A percentile compares a stretch with the other conserved stretches of the same genome.
Conservation (phyloP, 1,284 basidiomycete species). For the Marasmius oreades region DNA sequence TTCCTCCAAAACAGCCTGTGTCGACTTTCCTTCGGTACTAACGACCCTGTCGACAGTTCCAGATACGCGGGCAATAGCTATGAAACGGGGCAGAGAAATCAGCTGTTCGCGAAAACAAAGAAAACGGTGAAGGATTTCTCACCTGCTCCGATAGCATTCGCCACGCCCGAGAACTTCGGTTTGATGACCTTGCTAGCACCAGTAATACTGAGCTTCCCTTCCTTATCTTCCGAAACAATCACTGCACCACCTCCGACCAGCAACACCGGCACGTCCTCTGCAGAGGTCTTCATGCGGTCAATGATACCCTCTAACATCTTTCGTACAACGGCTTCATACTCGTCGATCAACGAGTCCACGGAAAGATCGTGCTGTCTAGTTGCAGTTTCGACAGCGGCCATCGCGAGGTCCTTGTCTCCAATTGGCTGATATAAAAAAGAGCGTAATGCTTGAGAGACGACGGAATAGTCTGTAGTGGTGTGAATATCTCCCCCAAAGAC, state of each 20-base stretch:
- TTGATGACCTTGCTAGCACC: conserved; percentile 50
- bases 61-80: conserved; percentile 31
- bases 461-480: conserved; percentile 55
- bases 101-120: neutral
- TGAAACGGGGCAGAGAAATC: neutral
- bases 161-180: conserved; percentile 50
- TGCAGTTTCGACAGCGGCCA: neutral
- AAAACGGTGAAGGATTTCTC: conserved; percentile 25
- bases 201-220: conserved; percentile 23
- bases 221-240: conserved; percentile 38
- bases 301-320: conserved; percentile 43
- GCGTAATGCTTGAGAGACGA: conserved; percentile 31
- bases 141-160: conserved; percentile 59
- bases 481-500: conserved; percentile 50
- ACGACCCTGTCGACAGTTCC: conserved; percentile 37
- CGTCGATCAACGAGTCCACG: conserved; percentile 19
- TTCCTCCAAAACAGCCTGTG: conserved; percentile 37
- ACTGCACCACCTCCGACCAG: conserved; percentile 55
- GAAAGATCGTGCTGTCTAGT: neutral
- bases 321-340: conserved; percentile 40
- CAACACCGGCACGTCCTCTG: conserved; percentile 42
- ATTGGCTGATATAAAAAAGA: conserved; percentile 27
- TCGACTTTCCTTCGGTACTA: conserved; percentile 37
- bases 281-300: conserved; percentile 57
- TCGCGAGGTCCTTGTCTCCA: conserved; percentile 29